Percentiles rank a stretch among this genome's conserved stretches.
These are phyloP conservation scores for Kwoniella botswanensis DNA, from an alignment of 768 basidiomycete genomes.

Conservation along the genomic window DNA sequence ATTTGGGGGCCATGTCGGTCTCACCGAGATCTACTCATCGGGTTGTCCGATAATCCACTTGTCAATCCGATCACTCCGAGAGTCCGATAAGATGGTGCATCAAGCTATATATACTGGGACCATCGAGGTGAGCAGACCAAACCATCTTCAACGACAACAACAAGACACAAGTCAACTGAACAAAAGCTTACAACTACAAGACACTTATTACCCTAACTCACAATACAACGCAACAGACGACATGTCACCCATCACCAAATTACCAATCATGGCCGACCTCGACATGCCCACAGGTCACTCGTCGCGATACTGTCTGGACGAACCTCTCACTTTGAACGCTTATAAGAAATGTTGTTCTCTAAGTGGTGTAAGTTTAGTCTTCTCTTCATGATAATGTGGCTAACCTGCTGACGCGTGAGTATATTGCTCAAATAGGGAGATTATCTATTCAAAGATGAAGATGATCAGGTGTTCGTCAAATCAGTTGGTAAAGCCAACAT, in stretches of 20 bases:
- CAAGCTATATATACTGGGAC: too few relatives aligned
- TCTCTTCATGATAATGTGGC: not conserved
- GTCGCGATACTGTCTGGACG: not conserved
- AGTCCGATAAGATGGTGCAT: too few relatives aligned
- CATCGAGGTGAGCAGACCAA: too few relatives aligned
- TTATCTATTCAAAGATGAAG: not conserved
- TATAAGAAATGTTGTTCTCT: not conserved
- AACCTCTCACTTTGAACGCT: not conserved
- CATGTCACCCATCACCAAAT: not conserved
- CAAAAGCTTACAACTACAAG: too few relatives aligned
- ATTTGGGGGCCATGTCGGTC: too few relatives aligned
- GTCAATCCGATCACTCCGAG: too few relatives aligned
- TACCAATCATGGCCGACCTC: not conserved
- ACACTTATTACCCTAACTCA: too few relatives aligned
- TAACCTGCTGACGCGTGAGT: not conserved
- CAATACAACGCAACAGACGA: too few relatives aligned
- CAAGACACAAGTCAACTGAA: too few relatives aligned
- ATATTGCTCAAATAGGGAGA: not conserved
- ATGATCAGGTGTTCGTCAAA: constrained; percentile 1
- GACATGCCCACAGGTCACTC: not conserved
- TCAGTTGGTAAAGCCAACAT: not conserved
- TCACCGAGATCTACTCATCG: too few relatives aligned
- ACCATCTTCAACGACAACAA: too few relatives aligned
- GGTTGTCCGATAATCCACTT: too few relatives aligned
- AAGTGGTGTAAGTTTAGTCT: not conserved